A percentile compares a stretch with the other conserved stretches of the same genome.
Evolutionary conservation across 305 asterid genomes (phyloP).

Genomic region (Fraxinus floribunda): DNA sequence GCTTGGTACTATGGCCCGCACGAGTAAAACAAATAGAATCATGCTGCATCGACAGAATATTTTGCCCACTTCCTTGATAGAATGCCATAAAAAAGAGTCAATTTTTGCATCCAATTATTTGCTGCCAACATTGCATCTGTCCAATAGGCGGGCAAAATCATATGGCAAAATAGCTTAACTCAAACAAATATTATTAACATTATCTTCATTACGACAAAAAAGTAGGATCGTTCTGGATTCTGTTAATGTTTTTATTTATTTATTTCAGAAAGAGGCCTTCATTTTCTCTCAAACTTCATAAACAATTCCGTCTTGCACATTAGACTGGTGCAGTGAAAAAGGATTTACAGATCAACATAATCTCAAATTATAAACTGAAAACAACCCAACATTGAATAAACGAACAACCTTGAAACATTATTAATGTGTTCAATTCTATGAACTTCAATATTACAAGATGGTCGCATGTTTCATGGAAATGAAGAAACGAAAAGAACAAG

Average conservation of each 20-base stretch:
- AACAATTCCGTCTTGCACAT: background rate
- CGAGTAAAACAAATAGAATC: background rate
- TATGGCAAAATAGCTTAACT: background rate
- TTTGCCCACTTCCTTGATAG: background rate
- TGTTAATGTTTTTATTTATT: background rate
- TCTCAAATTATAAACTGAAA: background rate
- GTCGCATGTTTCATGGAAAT: background rate
- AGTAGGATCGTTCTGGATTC: background rate
- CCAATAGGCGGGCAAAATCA: background rate
- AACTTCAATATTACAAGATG: background rate
- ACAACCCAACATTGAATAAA: background rate
- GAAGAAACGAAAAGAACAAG: background rate
- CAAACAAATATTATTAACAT: background rate
- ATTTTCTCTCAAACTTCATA: background rate
- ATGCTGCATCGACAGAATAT: background rate
- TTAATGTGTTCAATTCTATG: constrained; percentile 12
- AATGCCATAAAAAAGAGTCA: background rate
- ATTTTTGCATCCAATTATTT: background rate
- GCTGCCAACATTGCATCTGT: background rate
- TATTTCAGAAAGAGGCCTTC: background rate
- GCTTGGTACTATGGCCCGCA: background rate
- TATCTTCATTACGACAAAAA: background rate
- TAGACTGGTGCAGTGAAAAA: background rate
- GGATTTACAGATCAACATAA: background rate
- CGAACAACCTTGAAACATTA: constrained; percentile 6